Base-by-base conservation (phyloP, 495 filamentous ascomycete species). In the Articulospora tetracladia region DNA sequence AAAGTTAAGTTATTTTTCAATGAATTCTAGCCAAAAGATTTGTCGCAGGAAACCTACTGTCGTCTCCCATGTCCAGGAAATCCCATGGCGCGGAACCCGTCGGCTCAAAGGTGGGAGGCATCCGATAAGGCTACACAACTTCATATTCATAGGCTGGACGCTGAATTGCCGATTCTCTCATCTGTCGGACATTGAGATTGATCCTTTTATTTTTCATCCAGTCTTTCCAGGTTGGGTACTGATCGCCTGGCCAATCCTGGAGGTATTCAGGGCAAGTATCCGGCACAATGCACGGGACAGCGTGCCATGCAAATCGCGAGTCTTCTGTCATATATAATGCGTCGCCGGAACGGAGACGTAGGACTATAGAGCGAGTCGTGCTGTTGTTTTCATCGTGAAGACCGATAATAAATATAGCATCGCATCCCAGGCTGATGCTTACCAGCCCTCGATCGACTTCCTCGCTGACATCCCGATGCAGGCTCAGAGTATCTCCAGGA, bases 381-480 rank as follows among this genome's bases (percentile, higher is more conserved):
- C 50, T 22, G 48, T 27, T 48, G 28, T 62, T 66, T 58, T 77
- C 63, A 36, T 76, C 69, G 48, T 79, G 74, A 30, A 84, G 55
- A 15, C 78, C 83, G 58, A 87, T 83, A 60, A 92, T 77, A 67
- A 98, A 97, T 23, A 98, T 70, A 0, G 84, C 89, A 68, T 96
- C 91, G 59, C 93, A 97, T 10, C 93, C 93, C 22, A 98, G 76
- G 61, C 90, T 94, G 20, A 97, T 72, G 63, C 90, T 95, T 20
- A 95, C 85, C 24, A 97, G 75, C 1, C 89, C 89, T 32, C 76
- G 80, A 58, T 88, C 82, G 47, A 83, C 85, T 60, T 86, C 79
- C 71, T 97, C 93, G 57, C 90, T 92, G 32, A 97, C 89, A 67
- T 98, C 93, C 0, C 94, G 86, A 71, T 97, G 93, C 66, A 93